Conservation (phyloP, 768 basidiomycete species). For the Kwoniella dendrophila region DNA sequence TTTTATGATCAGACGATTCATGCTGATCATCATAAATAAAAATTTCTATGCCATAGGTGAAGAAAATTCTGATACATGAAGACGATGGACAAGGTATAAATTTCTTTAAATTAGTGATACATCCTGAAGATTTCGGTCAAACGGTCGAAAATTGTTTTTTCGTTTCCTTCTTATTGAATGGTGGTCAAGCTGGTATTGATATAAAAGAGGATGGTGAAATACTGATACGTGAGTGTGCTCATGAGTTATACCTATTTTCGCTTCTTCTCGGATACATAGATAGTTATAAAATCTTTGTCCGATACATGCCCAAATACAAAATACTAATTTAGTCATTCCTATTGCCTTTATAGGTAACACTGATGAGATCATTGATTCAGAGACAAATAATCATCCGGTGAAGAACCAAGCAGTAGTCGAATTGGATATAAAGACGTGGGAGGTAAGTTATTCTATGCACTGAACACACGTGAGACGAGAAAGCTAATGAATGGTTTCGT, state of each 20-base stretch:
- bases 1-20: no score
- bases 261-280: no score
- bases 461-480: not conserved
- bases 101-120: constrained; percentile 82
- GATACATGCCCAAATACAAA: no score
- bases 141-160: constrained; percentile 97
- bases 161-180: constrained; percentile 85
- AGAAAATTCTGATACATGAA: constrained; percentile 61
- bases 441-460: constrained; percentile 60
- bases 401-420: constrained; percentile 88
- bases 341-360: no score
- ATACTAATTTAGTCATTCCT: no score
- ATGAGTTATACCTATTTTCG: no score
- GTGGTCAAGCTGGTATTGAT: constrained; percentile 61
- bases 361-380: no score
- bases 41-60: no score
- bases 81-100: constrained; percentile 62
- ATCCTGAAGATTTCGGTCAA: constrained; percentile 87
- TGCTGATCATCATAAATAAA: no score
- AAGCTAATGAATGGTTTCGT: not conserved
- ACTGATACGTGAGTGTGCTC: constrained; percentile 66
- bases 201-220: constrained; percentile 69
- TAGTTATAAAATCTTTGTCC: no score
- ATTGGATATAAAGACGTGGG: constrained; percentile 87
- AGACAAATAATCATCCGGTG: constrained; percentile 42